These are phyloP conservation scores for Eucalyptus rudis DNA, from an alignment of 345 rosid species.

Conservation along the genomic window DNA sequence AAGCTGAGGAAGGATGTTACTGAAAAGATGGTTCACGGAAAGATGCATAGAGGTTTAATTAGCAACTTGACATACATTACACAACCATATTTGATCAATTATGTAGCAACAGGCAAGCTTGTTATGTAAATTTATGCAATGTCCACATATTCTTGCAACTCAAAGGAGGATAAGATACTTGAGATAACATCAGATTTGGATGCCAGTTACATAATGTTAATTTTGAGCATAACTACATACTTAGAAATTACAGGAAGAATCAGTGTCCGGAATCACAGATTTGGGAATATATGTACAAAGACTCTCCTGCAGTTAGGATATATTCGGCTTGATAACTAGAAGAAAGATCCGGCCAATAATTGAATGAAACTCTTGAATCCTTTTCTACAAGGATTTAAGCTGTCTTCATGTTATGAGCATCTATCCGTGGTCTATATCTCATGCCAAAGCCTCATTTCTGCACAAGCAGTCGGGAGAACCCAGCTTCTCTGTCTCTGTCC, in stretches of 20 bases:
- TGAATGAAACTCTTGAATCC: background rate
- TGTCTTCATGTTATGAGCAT: background rate
- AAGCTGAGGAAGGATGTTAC: background rate
- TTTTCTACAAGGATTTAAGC: background rate
- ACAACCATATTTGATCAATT: background rate
- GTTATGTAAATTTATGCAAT: background rate
- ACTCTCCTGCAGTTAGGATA: background rate
- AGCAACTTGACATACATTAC: background rate
- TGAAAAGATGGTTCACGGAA: background rate
- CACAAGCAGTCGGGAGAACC: background rate
- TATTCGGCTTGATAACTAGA: background rate
- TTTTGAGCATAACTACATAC: background rate
- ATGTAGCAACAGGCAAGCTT: background rate
- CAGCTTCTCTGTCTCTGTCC: background rate
- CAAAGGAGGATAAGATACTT: background rate
- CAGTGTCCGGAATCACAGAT: background rate
- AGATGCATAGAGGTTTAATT: background rate
- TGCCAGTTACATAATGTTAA: background rate
- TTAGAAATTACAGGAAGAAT: background rate
- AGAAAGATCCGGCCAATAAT: background rate
- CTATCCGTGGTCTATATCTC: background rate
- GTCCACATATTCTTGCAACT: background rate
- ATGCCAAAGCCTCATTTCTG: background rate
- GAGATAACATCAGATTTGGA: background rate
- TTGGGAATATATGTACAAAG: background rate